Conservation (phyloP, 2,329 filamentous ascomycete genomes). For the Paecilomyces niveus region DNA sequence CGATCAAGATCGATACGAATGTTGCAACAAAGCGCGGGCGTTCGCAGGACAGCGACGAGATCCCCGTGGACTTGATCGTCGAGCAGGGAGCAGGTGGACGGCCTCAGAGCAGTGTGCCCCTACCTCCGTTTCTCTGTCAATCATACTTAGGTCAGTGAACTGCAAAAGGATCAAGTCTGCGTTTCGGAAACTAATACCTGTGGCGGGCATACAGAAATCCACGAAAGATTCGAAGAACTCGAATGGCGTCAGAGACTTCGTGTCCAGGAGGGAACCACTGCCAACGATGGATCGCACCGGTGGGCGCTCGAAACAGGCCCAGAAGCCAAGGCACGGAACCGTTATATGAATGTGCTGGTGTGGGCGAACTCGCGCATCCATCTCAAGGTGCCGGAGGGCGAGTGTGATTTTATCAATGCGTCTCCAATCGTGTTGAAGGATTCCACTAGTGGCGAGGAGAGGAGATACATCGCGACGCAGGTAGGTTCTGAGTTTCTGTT, state of each 20-base stretch:
- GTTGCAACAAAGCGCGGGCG: slow-evolving; percentile 32
- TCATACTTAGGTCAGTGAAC: slow-evolving; percentile 27
- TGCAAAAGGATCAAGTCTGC: neutral
- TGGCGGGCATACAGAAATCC: slow-evolving; percentile 42
- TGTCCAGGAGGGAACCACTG: slow-evolving; percentile 39
- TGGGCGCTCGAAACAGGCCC: slow-evolving; percentile 54
- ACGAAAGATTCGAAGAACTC: slow-evolving; percentile 54
- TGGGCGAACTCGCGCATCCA: slow-evolving; percentile 81
- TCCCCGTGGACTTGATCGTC: slow-evolving; percentile 15
- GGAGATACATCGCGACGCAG: slow-evolving; percentile 84
- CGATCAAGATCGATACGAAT: slow-evolving; percentile 33
- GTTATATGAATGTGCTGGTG: slow-evolving; percentile 84
- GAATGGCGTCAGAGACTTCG: slow-evolving; percentile 54
- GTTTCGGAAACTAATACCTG: slow-evolving; percentile 1
- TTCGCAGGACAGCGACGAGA: slow-evolving; percentile 26
- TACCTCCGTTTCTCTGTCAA: slow-evolving; percentile 34
- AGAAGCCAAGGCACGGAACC: slow-evolving; percentile 60
- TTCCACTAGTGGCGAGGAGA: slow-evolving; percentile 38
- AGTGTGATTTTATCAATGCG: slow-evolving; percentile 76
- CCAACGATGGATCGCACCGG: slow-evolving; percentile 42
- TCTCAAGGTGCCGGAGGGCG: slow-evolving; percentile 66
- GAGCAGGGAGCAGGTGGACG: slow-evolving; percentile 21
- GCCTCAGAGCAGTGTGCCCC: slow-evolving; percentile 20
- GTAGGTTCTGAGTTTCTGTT: slow-evolving; percentile 23
- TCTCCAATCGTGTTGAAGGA: slow-evolving; percentile 59